A percentile compares a stretch with the other conserved stretches of the same genome.
Evolutionary conservation across 106 monocot genomes (phyloP).

Genomic region (Cymbidium sinense): DNA sequence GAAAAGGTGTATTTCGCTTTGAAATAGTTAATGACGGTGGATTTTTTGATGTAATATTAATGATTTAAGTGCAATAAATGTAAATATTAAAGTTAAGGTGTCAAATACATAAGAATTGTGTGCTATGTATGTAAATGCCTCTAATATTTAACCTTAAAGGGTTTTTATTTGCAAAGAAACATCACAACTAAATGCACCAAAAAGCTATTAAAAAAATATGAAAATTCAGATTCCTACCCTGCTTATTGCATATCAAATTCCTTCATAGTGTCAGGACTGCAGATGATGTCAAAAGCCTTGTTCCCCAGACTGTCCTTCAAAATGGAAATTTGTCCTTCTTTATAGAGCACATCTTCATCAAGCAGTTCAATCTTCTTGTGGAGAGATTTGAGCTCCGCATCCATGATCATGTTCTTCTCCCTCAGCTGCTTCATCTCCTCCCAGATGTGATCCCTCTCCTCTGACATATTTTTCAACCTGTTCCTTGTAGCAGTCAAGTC

Average conservation of each 20-base stretch:
- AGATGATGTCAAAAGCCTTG: slow-evolving; percentile 36
- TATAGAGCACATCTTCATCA: slow-evolving; percentile 67
- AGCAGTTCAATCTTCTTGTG: slow-evolving; percentile 75
- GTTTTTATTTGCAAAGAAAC: too few relatives aligned
- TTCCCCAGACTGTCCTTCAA: slow-evolving; percentile 35
- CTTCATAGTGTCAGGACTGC: slow-evolving; percentile 25
- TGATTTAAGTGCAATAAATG: too few relatives aligned
- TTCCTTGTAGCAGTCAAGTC: slow-evolving; percentile 37
- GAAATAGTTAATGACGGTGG: too few relatives aligned
- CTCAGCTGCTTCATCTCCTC: slow-evolving; percentile 50
- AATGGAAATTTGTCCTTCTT: slow-evolving; percentile 80
- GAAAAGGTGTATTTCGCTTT: too few relatives aligned
- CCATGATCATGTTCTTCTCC: slow-evolving; percentile 40
- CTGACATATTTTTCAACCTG: slow-evolving; percentile 39
- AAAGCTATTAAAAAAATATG: not conserved
- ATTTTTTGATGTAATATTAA: too few relatives aligned
- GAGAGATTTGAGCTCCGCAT: slow-evolving; percentile 36
- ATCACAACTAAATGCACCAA: not conserved
- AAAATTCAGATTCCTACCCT: not conserved
- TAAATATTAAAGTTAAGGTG: too few relatives aligned
- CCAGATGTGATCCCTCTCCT: slow-evolving; percentile 64
- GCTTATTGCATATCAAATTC: slow-evolving; percentile 21
- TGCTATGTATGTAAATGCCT: too few relatives aligned
- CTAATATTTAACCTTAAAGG: too few relatives aligned
- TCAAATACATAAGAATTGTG: too few relatives aligned